Base-by-base conservation (phyloP, 1,284 basidiomycete species). In the Chiua sp. region DNA sequence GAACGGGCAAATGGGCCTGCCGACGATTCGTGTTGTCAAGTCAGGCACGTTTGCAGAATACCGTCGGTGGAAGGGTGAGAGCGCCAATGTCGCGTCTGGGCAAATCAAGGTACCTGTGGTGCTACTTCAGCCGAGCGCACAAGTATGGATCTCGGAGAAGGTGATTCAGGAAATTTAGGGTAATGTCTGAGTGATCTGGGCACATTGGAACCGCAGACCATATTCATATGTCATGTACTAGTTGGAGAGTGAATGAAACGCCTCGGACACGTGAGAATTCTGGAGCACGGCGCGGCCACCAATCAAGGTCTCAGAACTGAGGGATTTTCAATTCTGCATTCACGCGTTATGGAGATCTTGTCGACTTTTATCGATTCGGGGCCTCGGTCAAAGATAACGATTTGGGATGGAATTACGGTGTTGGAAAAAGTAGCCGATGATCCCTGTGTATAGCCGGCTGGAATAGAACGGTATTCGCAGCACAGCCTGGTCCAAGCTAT, bases 21-120 rank as follows among this genome's bases (percentile, higher is more conserved):
- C 62, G 15, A 63, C 51, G 3, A 51, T 56, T 2, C 54, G 57
- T 12, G 42, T 63, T 8, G 51, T 63, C 26, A 44, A 16, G 37
- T 1, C 47, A 55, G 28, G 61, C 32, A 65, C 64, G 2, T 66
- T 65, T 48, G 20, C 22, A 3, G 58, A 58, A 23, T 65, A 60
- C 22, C 62, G 64, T 26, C 48, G 28, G 26, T 66, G 61, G 62
- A 60, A 20, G 23, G 49, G 23, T 6, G 58, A 59, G 32, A 37
- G 6, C 7, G 30, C 57, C 49, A 37, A 23, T 4, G 26, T 50
- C 7, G 64, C 56, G 6, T 32, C 56, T 22, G 61, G 61, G 12
- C 61, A 65, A 49, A 49, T 57, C 11, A 66, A 66, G 47, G 53
- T 65, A 7, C 64, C 65, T 3, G 64, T 55, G 1, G 58, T 61